Conservation (phyloP, 345 rosid genomes). For the Hypericum perforatum region DNA sequence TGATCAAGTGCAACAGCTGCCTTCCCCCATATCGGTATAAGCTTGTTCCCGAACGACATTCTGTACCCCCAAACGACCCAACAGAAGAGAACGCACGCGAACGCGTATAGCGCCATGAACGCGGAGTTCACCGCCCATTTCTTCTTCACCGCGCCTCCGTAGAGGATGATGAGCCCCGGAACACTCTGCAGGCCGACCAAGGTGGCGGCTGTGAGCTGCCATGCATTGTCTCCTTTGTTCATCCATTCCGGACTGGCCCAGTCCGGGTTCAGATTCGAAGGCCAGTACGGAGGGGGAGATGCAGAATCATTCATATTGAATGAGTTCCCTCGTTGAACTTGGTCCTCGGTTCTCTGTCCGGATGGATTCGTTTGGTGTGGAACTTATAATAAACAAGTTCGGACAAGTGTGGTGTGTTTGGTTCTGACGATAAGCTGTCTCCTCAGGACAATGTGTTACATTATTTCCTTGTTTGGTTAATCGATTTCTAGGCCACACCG, state of each 20-base stretch:
- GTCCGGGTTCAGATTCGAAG: constrained; percentile 9
- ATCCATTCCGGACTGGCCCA: constrained; percentile 22
- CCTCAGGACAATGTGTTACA: too few species aligned
- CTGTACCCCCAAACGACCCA: constrained; percentile 33
- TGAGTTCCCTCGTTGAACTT: too few species aligned
- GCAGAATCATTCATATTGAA: too few species aligned
- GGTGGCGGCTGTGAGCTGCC: constrained; percentile 35
- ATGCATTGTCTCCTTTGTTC: constrained; percentile 33
- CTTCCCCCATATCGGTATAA: constrained; percentile 21
- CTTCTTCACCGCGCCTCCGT: constrained; percentile 35
- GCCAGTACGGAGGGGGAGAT: not conserved
- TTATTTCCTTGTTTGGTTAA: too few species aligned
- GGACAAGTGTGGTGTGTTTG: too few species aligned
- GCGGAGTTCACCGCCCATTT: constrained; percentile 39
- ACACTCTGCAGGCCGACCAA: constrained; percentile 30
- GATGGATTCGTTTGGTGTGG: too few species aligned
- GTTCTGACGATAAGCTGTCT: too few species aligned
- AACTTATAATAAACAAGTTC: too few species aligned
- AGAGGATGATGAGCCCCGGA: constrained; percentile 29
- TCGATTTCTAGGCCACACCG: too few species aligned
- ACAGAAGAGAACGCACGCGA: constrained; percentile 30
- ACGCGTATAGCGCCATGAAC: constrained; percentile 32
- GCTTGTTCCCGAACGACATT: constrained; percentile 20
- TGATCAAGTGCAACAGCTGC: constrained; percentile 14
- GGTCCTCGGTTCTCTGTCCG: too few species aligned